Percentiles rank a stretch among this genome's conserved stretches.
Conservation (phyloP, 352 stramenopile genomes). For the Phytopythium chamaehyphon region DNA sequence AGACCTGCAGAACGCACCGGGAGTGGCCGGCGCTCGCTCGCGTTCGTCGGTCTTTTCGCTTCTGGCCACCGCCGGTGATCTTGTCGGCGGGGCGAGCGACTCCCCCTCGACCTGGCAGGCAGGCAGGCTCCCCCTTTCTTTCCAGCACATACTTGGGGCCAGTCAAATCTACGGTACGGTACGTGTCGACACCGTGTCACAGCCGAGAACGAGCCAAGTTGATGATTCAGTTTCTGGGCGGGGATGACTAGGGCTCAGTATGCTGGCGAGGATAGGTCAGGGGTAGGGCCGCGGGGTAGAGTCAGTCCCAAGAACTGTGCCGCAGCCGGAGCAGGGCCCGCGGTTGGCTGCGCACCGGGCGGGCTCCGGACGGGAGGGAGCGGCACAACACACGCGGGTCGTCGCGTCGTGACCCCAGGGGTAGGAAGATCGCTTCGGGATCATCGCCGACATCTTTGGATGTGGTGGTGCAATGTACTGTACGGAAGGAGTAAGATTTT, state of each 20-base stretch:
- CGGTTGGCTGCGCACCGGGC: neutral
- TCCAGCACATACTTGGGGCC: too few relatives aligned
- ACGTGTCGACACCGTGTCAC: too few relatives aligned
- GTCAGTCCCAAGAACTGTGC: too few relatives aligned
- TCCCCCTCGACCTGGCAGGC: too few relatives aligned
- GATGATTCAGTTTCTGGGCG: slow-evolving; percentile 22
- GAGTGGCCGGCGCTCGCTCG: neutral
- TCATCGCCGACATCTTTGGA: too few relatives aligned
- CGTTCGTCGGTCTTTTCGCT: slow-evolving; percentile 1
- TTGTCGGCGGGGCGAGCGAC: slow-evolving; percentile 1
- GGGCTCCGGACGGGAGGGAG: neutral
- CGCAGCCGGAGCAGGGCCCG: slow-evolving; percentile 1
- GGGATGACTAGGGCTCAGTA: neutral
- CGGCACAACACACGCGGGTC: neutral
- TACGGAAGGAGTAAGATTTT: too few relatives aligned
- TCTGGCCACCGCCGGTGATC: slow-evolving; percentile 5
- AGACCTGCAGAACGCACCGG: too few relatives aligned
- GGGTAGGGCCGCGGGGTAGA: neutral
- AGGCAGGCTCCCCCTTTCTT: too few relatives aligned
- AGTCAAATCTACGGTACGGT: too few relatives aligned
- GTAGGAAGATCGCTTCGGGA: slow-evolving; percentile 8
- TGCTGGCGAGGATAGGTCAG: slow-evolving; percentile 6
- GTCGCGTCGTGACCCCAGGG: slow-evolving; percentile 3
- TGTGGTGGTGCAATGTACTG: too few relatives aligned
- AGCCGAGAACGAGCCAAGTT: slow-evolving; percentile 1